Base-by-base conservation (phyloP, 352 stramenopile species). In the Pythium scleroteichum region DNA sequence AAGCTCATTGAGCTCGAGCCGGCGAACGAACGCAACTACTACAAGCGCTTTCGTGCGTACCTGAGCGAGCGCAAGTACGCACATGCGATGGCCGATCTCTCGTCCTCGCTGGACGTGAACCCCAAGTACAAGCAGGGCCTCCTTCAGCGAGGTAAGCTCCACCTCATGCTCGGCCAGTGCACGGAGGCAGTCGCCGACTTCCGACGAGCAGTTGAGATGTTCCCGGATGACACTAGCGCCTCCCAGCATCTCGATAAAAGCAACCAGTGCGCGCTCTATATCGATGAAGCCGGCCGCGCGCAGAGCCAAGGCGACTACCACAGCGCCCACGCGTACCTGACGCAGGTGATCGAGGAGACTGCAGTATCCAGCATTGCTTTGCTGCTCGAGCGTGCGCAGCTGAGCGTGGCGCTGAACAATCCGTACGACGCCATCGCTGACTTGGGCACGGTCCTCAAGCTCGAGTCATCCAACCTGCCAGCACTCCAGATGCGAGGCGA, bases 21-120 rank as follows among this genome's bases (percentile, higher is more conserved):
- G 9, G 75, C 40, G 52, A 92, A 92, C 62, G 84, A 94, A 59
- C 80, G 82, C 59, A 87, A 92, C 62, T 89, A 90, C 44, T 94
- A 92, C 79, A 92, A 94, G 75, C 74, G 84, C 23, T 93, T 86
- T 52, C 84, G 84, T 39, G 84, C 81, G 13, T 93, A 93, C 60
- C 60, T 93, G 53, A 90, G 79, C 53, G 81, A 93, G 60, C 74
- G 84, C 66, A 93, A 93, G 71, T 93, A 91, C 56, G 72, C 71
- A 22, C 77, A 87, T 53, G 84, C 84, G 9, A 62, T 93, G 27
- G 78, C 75, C 7, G 84, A 93, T 59, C 33, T 93, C 24, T 87
- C 79, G 41, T 82, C 77, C 29, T 87, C 84, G 26, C 67, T 93
- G 13, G 64, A 81, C 0, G 74, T 91, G 47, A 93, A 93, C 47